phyloP scores from a whole-genome alignment of 805 yeast species.

The Spathaspora boniae region DNA sequence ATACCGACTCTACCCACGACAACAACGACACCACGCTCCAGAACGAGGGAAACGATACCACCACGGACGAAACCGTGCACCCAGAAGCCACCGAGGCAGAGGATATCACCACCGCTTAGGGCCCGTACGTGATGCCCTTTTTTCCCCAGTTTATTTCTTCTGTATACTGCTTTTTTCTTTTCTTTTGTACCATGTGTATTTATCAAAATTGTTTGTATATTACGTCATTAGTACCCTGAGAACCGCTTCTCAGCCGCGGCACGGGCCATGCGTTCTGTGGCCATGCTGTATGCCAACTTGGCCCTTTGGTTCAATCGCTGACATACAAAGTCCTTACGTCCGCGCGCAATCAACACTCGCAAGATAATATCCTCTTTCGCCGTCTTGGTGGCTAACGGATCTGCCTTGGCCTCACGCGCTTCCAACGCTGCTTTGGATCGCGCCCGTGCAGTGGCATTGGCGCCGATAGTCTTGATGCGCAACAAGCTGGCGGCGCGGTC shows the following conservation, averaged over 20 bases:
- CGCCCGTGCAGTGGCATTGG: conserved; percentile 61
- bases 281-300: conserved; percentile 49
- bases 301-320: conserved; percentile 62
- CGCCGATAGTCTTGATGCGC: conserved; percentile 64
- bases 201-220: background rate
- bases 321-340: conserved; percentile 56
- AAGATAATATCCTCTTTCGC: conserved; percentile 65
- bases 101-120: no score
- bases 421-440: conserved; percentile 46
- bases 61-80: conserved; percentile 40
- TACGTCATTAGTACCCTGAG: conserved; percentile 1
- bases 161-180: conserved; percentile 4
- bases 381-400: conserved; percentile 39
- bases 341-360: conserved; percentile 66
- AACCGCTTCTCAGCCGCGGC: conserved; percentile 44
- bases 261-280: conserved; percentile 49
- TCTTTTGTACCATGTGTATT: background rate
- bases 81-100: no score
- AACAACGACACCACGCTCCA: conserved; percentile 45
- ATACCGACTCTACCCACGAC: conserved; percentile 13
- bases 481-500: conserved; percentile 44
- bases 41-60: conserved; percentile 48
- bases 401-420: conserved; percentile 40
- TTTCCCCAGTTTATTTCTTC: background rate
- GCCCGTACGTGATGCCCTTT: no score